A percentile compares a stretch with the other conserved stretches of the same genome.
These are phyloP conservation scores for Cladosporium austrohemisphaericum DNA, from an alignment of 2,329 filamentous ascomycete species.

Conservation along the genomic window DNA sequence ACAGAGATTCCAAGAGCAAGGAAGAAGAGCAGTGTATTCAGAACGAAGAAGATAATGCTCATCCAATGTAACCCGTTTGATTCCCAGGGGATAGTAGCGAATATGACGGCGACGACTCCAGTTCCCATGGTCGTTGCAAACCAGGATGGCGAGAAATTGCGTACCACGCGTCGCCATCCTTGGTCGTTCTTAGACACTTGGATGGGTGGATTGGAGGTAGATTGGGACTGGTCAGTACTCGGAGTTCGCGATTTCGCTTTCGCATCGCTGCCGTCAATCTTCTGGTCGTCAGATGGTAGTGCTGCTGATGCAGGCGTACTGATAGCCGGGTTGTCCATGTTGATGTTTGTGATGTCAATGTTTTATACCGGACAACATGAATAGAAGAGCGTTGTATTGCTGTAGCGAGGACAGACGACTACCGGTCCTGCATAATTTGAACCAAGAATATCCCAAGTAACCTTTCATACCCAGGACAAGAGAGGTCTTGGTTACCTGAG, in stretches of 20 bases:
- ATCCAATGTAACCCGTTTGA: slow-evolving; percentile 56
- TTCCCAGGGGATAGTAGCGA: slow-evolving; percentile 61
- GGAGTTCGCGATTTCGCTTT: no score
- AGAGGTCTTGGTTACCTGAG: no score
- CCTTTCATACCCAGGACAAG: no score
- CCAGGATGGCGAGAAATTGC: slow-evolving; percentile 31
- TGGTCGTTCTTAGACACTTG: slow-evolving; percentile 14
- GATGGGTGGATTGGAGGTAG: no score
- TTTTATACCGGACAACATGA: no score
- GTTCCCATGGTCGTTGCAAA: slow-evolving; percentile 55
- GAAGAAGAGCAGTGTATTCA: slow-evolving; percentile 59
- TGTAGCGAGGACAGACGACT: no score
- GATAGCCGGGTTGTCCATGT: slow-evolving; percentile 2
- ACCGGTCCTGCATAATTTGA: no score
- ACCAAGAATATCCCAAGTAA: no score
- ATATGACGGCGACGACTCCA: slow-evolving; percentile 61
- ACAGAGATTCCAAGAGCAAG: slow-evolving; percentile 52
- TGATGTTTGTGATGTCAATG: no score
- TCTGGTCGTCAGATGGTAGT: not conserved
- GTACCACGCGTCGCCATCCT: slow-evolving; percentile 28
- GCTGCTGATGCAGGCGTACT: not conserved
- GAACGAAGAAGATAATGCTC: slow-evolving; percentile 58
- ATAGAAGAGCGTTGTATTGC: no score
- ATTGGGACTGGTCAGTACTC: not conserved
- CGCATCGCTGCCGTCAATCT: no score